Conservation (phyloP, 257 asterid species). For the Capsicum pubescens region DNA sequence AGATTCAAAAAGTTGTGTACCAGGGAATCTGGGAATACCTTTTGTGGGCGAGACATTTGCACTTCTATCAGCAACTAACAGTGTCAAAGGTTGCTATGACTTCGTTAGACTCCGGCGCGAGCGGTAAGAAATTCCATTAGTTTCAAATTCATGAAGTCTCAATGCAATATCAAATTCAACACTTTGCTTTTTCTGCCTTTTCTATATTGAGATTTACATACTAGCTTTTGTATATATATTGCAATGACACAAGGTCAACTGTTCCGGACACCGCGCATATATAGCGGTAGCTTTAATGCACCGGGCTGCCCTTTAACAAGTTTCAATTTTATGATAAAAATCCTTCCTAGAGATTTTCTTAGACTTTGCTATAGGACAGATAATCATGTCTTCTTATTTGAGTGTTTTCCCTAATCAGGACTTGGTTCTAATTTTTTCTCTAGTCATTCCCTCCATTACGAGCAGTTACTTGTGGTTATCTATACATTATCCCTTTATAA, state of each 20-base stretch:
- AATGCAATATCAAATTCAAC: not conserved
- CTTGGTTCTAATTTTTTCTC: too few relatives aligned
- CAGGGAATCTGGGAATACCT: constrained; percentile 63
- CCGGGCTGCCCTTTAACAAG: too few relatives aligned
- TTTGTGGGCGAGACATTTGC: constrained; percentile 59
- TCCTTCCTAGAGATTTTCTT: too few relatives aligned
- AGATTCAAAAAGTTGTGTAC: constrained; percentile 35
- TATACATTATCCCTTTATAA: too few relatives aligned
- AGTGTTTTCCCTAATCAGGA: too few relatives aligned
- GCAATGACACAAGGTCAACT: constrained; percentile 5
- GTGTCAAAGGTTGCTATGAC: constrained; percentile 65
- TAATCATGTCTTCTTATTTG: not conserved
- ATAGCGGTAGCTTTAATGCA: too few relatives aligned
- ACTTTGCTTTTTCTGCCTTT: not conserved
- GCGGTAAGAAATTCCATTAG: constrained; percentile 37
- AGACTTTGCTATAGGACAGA: not conserved
- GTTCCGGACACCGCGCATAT: too few relatives aligned
- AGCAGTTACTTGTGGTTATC: too few relatives aligned
- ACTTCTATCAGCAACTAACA: constrained; percentile 57
- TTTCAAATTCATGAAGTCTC: not conserved
- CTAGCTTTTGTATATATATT: not conserved
- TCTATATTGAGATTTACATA: not conserved
- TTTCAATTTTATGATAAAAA: not conserved
- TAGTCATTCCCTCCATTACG: too few relatives aligned
- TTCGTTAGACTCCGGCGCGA: constrained; percentile 51